These are phyloP conservation scores for Lupinus albus DNA, from an alignment of 306 rosid species.

Conservation along the genomic window DNA sequence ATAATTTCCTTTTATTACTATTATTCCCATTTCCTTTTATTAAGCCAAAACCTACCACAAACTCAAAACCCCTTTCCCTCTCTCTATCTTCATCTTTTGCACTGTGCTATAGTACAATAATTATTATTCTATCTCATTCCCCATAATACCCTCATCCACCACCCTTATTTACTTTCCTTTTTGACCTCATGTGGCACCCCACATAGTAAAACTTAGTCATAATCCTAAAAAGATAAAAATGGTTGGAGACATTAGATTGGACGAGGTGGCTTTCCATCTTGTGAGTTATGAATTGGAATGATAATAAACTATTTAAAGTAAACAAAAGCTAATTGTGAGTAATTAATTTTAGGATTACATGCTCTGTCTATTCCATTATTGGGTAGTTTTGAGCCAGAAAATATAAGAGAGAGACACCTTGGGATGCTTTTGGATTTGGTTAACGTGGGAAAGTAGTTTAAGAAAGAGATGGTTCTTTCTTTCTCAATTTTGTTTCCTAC, in stretches of 20 bases:
- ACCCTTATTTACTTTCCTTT: conserved; percentile 27
- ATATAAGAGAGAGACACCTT: conserved; percentile 37
- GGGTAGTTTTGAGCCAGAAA: conserved; percentile 44
- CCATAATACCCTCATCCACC: conserved; percentile 38
- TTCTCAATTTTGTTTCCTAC: conserved; percentile 45
- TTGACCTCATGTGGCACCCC: conserved; percentile 31
- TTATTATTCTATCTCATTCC: conserved; percentile 19
- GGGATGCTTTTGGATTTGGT: conserved; percentile 89
- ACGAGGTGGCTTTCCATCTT: conserved; percentile 24
- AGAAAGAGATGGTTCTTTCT: conserved; percentile 80
- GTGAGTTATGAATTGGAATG: conserved; percentile 40
- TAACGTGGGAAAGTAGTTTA: conserved; percentile 97
- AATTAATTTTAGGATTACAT: conserved; percentile 52
- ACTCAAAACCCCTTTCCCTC: conserved; percentile 16
- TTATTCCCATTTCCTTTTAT: conserved; percentile 67
- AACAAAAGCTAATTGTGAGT: conserved; percentile 56
- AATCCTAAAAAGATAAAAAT: conserved; percentile 29
- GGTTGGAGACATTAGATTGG: conserved; percentile 29
- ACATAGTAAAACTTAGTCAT: conserved; percentile 50
- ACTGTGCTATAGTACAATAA: background rate
- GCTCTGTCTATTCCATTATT: conserved; percentile 73
- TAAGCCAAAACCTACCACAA: conserved; percentile 44
- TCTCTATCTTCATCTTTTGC: background rate
- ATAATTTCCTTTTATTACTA: conserved; percentile 58
- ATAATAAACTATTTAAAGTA: conserved; percentile 45